phyloP scores from a whole-genome alignment of 202 grass and related monocot species.

The Tripidium arundinaceum region DNA sequence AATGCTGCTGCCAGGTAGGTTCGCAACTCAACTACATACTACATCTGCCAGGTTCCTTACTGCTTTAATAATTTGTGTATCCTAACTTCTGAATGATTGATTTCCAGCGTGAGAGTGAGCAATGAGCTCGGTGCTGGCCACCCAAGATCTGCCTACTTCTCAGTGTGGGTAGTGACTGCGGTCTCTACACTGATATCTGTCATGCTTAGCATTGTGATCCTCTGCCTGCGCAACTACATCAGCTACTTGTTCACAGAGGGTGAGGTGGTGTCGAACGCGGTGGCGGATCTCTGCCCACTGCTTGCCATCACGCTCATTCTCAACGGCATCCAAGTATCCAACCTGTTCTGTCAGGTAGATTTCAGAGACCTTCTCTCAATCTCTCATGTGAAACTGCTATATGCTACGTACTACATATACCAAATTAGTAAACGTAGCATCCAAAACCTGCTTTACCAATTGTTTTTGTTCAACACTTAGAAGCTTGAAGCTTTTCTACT shows the following conservation, averaged over 20 bases:
- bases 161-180: conserved; percentile 57
- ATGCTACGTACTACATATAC: too few relatives aligned
- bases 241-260: conserved; percentile 84
- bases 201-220: conserved; percentile 40
- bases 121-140: conserved; percentile 84
- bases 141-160: conserved; percentile 66
- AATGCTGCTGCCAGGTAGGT: conserved; percentile 78
- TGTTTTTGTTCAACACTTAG: neutral
- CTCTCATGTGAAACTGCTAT: neutral
- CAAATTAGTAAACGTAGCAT: neutral
- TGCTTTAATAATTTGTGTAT: neutral
- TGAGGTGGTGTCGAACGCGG: conserved; percentile 57
- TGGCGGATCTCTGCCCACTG: conserved; percentile 58
- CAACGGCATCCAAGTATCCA: conserved; percentile 91
- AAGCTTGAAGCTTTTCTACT: too few relatives aligned
- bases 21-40: neutral
- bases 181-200: conserved; percentile 31
- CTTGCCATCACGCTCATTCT: conserved; percentile 65
- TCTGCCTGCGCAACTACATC: conserved; percentile 57
- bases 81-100: neutral
- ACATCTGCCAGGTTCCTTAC: neutral
- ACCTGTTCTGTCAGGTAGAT: conserved; percentile 70
- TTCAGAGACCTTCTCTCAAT: neutral
- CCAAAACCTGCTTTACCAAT: neutral
- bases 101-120: conserved; percentile 72